phyloP scores from a whole-genome alignment of 2,329 filamentous ascomycete species.

The Fusarium chuoi region DNA sequence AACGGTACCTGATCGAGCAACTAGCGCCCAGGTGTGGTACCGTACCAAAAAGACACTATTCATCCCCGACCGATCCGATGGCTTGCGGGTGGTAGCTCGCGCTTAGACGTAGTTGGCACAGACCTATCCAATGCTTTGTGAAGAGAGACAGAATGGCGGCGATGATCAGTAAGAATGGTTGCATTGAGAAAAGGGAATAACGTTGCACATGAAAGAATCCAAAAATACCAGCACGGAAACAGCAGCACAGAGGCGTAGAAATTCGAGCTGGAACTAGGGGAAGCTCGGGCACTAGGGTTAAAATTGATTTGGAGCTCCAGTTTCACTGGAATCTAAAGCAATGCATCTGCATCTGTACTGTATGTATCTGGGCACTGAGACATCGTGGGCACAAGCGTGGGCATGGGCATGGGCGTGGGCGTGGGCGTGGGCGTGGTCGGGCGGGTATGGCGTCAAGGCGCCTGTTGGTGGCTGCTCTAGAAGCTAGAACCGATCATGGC shows the following conservation, averaged over 20 bases:
- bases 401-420: background rate
- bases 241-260: constrained; percentile 11
- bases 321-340: constrained; percentile 2
- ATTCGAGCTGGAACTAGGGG: background rate
- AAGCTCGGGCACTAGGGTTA: background rate
- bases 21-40: constrained; percentile 34
- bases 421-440: background rate
- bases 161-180: constrained; percentile 14
- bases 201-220: constrained; percentile 7
- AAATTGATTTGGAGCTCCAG: constrained; percentile 4
- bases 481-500: constrained; percentile 27
- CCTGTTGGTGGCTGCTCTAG: constrained; percentile 38
- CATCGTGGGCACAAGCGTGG: constrained; percentile 1
- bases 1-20: constrained; percentile 41
- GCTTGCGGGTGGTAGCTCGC: constrained; percentile 9
- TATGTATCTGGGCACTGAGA: constrained; percentile 3
- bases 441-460: constrained; percentile 45
- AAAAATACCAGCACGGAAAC: constrained; percentile 3
- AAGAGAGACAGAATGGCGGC: constrained; percentile 5
- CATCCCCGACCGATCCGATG: constrained; percentile 26
- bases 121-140: constrained; percentile 5
- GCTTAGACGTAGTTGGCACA: constrained; percentile 10
- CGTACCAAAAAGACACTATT: background rate
- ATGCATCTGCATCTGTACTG: background rate
- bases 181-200: constrained; percentile 2